These are phyloP conservation scores for Stereum hirsutum DNA, from an alignment of 1,284 basidiomycete genomes.

Conservation along the genomic window DNA sequence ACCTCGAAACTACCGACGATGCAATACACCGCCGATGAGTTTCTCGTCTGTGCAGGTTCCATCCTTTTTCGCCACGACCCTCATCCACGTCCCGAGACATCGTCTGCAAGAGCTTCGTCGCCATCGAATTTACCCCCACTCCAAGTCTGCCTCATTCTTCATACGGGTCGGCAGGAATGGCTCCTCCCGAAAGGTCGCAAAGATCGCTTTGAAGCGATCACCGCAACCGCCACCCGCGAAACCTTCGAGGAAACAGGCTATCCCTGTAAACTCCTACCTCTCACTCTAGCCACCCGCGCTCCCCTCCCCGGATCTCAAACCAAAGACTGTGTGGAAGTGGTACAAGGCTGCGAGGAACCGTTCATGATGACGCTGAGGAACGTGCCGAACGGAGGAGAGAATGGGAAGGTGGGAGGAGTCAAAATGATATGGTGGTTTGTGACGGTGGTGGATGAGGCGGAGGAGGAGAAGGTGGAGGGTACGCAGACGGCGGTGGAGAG, in stretches of 20 bases:
- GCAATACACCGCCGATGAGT: conserved; percentile 7
- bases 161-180: conserved; percentile 24
- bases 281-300: conserved; percentile 27
- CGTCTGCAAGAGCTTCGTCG: too few relatives aligned
- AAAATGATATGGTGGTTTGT: conserved; percentile 42
- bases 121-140: conserved; percentile 4
- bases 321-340: conserved; percentile 15
- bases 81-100: conserved; percentile 1
- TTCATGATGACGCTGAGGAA: conserved; percentile 26
- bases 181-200: conserved; percentile 53
- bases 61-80: conserved; percentile 9
- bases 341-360: conserved; percentile 23
- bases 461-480: conserved; percentile 21
- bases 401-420: conserved; percentile 16
- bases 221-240: conserved; percentile 40
- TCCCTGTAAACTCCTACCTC: conserved; percentile 26
- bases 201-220: conserved; percentile 40
- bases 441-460: conserved; percentile 23
- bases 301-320: conserved; percentile 26
- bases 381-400: conserved; percentile 13
- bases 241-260: conserved; percentile 56
- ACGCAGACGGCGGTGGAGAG: conserved; percentile 34
- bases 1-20: conserved; percentile 7
- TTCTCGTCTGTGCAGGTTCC: conserved; percentile 11
- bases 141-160: conserved; percentile 10